Evolutionary conservation across 192 early-diverging fungal genomes (phyloP), one percentile per base, ranked within the genome.

Genomic region (Coemansia sp.): DNA sequence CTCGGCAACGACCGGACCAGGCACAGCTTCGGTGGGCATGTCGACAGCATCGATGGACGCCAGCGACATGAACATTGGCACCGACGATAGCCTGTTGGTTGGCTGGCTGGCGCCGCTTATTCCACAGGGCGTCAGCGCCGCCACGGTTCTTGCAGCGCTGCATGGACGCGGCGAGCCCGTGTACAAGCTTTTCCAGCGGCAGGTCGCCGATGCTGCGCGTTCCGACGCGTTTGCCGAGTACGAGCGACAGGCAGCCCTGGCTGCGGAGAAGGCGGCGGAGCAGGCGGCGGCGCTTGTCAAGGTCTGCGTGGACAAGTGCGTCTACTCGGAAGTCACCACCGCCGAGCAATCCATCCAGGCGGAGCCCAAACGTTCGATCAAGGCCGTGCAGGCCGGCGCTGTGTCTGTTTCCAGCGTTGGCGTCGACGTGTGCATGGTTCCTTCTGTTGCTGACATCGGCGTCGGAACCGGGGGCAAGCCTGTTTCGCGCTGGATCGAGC

Each of bases 51-150:
- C 56, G 2, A 41, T 65, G 28, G 37, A 59, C 8, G 63, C 58
- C 5, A 61, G 51, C 55, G 68, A 77, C 39, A 60, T 66, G 63
- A 71, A 67, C 18, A 51, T 64, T 2, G 8, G 56, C 14, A 74
- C 72, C 0, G 80, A 83, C 39, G 68, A 66, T 51, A 22, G 11
- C 0, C 52, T 76, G 68, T 59, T 83, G 18, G 45, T 64, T 18
- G 61, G 61, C 35, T 83, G 80, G 80, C 74, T 83, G 11, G 68
- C 71, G 51, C 80, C 80, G 14, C 61, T 83, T 15, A 68, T 83
- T 32, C 80, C 80, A 0, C 68, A 41, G 1, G 80, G 75, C 14
- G 60, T 83, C 41, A 18, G 72, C 1, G 33, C 61, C 7, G 60
- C 72, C 14, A 63, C 72, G 4, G 75, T 71, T 12, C 52, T 83